Evolutionary conservation across 2,329 filamentous ascomycete species (phyloP), one percentile per base, ranked within the genome.

Genomic region (Coniochaeta sp.): DNA sequence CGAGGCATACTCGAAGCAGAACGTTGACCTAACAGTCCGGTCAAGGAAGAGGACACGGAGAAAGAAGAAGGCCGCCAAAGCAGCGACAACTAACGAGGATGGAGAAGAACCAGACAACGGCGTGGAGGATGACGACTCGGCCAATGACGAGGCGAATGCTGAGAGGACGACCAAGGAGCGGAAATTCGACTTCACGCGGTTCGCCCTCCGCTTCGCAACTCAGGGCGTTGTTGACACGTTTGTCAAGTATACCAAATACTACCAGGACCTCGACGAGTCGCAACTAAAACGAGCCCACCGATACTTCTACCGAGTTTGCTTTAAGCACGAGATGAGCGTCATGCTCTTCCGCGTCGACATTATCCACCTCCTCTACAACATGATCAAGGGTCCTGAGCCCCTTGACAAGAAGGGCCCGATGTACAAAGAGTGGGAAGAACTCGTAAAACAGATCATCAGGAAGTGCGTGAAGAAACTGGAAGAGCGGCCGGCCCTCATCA

Each of bases 1-100:
- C 22, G 94, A 99, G 68, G 81, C 83, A 6, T 99, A 96, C 64
- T 92, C 91, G 0, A 96, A 96, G 66, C 89, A 95, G 63, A 97
- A 99, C 60, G 82, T 87, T 6, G 91, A 97, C 62, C 82, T 99
- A 76, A 91, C 97, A 67, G 84, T 99, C 22, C 87, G 91, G 49
- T 95, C 91, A 1, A 85, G 87, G 55, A 82, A 86, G 57, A 79
- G 86, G 48, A 82, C 84, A 4, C 79, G 86, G 40, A 83, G 79
- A 61, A 94, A 89, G 71, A 87, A 86, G 67, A 86, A 85, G 67
- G 81, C 79, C 18, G 77, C 74, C 20, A 78, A 71, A 38, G 65
- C 67, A 16, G 57, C 61, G 3, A 61, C 53, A 8, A 65, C 58
- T 22, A 60, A 65, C n/a, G 59, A 62, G 3, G 68, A 64, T 3